Evolutionary conservation across 2,329 filamentous ascomycete species (phyloP).

Genomic region (Pestalotiopsis sp.): DNA sequence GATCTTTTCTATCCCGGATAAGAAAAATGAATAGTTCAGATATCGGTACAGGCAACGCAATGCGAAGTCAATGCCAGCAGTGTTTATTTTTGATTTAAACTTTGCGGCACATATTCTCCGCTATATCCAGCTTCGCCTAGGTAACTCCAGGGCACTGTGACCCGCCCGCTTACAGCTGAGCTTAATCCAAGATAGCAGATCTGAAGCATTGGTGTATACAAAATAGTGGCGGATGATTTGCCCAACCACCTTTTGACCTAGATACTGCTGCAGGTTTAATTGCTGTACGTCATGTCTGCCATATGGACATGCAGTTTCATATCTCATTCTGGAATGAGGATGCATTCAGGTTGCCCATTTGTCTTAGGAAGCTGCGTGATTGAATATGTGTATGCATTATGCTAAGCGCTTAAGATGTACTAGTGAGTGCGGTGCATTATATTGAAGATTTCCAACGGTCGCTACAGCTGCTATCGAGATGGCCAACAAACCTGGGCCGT

Average conservation of each 20-base stretch:
- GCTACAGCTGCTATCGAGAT: no score
- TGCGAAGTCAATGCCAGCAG: no score
- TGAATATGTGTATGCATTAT: background rate
- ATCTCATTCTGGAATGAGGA: background rate
- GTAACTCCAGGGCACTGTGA: no score
- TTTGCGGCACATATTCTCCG: no score
- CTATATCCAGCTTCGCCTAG: no score
- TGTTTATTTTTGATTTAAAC: no score
- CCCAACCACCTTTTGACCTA: background rate
- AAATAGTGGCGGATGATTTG: background rate
- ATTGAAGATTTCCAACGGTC: background rate
- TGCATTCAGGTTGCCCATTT: background rate
- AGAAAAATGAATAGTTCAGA: no score
- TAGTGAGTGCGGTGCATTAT: background rate
- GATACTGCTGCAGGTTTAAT: background rate
- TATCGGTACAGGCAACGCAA: no score
- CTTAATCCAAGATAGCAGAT: background rate
- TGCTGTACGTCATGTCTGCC: background rate
- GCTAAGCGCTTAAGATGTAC: background rate
- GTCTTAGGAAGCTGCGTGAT: background rate
- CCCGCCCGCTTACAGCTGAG: background rate
- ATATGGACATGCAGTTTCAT: background rate
- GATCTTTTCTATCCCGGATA: no score
- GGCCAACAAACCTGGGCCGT: no score
- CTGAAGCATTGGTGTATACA: background rate